A percentile compares a stretch with the other conserved stretches of the same genome.
phyloP scores from a whole-genome alignment of 1,284 basidiomycete genomes.

The Heterobasidion irregulare region DNA sequence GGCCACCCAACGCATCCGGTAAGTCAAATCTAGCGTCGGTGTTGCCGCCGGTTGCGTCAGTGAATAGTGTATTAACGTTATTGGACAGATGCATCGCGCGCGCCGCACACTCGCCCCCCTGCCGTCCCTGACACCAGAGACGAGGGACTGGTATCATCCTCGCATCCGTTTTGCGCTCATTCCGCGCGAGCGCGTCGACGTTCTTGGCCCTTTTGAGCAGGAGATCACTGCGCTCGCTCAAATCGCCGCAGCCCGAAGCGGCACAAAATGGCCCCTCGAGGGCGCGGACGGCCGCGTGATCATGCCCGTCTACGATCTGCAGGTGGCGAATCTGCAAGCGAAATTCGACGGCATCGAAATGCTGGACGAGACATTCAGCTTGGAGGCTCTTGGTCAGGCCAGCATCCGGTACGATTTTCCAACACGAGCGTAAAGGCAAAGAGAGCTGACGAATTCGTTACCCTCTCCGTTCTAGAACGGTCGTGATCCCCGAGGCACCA shows the following conservation, averaged over 20 bases:
- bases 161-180: constrained; percentile 35
- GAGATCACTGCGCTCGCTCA: constrained; percentile 23
- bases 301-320: constrained; percentile 45
- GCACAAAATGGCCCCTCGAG: constrained; percentile 12
- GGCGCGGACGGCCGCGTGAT: constrained; percentile 20
- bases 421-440: neutral
- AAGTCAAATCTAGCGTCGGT: constrained; percentile 4
- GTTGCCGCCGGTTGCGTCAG: neutral
- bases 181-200: constrained; percentile 23
- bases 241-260: constrained; percentile 21
- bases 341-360: constrained; percentile 32
- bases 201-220: constrained; percentile 32
- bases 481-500: constrained; percentile 31
- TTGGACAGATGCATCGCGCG: constrained; percentile 41
- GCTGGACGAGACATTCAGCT: constrained; percentile 26
- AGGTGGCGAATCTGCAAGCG: constrained; percentile 30
- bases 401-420: constrained; percentile 36
- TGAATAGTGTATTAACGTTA: neutral
- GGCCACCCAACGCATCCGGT: constrained; percentile 50
- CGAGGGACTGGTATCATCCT: constrained; percentile 37
- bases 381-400: constrained; percentile 35
- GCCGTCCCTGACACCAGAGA: constrained; percentile 19
- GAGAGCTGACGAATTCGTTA: neutral
- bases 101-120: constrained; percentile 25
- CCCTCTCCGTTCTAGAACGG: constrained; percentile 29